Evolutionary conservation across 2,329 filamentous ascomycete genomes (phyloP), one percentile per base, ranked within the genome.

Genomic region (Capronia coronata): DNA sequence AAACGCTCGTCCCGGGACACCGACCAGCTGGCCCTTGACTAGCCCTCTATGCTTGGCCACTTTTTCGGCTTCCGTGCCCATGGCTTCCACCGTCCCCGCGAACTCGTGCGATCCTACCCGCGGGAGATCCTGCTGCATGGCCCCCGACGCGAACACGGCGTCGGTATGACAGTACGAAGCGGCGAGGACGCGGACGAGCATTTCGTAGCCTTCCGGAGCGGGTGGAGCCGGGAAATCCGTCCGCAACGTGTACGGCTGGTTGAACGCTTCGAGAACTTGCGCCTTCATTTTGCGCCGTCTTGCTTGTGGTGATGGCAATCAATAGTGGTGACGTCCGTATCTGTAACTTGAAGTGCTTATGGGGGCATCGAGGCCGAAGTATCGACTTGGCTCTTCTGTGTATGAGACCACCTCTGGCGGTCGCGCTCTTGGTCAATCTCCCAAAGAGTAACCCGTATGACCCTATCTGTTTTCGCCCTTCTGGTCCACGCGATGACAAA

Each of bases 101-200:
- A 73, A 73, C 49, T 75, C 72, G 55, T 74, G 71, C 45, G 66
- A 68, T 25, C 68, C 66, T 35, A 72, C 60, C 50, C 71, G 71
- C 3, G 72, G 72, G 1, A 63, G 70, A 34, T 63, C 50, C 2
- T 61, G 61, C 14, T 61, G 60, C 66, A 68, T 66, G 37, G 64
- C 61, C 11, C 66, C 67, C 23, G 62, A 46, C 14, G 64, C 64
- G 25, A 69, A 64, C 19, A 69, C 65, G 22, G 57, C 62, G 43
- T 69, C 67, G 7, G 69, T 74, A 56, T 74, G 71, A 60, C 70
- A 73, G 57, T 73, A 74, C 2, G 70, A 73, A 10, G 71, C 71
- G 6, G 71, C 71, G 30, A 68, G 64, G 34, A 75, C 71, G 48
- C 65, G 66, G 59, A 74, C 64, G 19, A 74, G 65, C 29, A 75